phyloP scores from a whole-genome alignment of 371 early-diverging fungal genomes.

The Conidiobolus coronatus region DNA sequence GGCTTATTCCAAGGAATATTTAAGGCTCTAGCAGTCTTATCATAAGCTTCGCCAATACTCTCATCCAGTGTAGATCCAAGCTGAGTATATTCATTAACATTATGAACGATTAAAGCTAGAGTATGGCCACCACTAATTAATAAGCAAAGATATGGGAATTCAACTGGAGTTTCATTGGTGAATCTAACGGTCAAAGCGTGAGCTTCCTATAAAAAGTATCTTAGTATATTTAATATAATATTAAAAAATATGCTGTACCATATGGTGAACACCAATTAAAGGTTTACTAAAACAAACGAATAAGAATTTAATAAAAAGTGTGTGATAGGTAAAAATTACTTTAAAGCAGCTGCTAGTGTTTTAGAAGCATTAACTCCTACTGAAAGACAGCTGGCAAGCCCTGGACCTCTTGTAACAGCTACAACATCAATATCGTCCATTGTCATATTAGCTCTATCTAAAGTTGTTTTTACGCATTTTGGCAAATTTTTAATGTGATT shows the following conservation, averaged over 20 bases:
- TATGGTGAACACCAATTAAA: slow-evolving; percentile 64
- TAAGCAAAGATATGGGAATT: slow-evolving; percentile 52
- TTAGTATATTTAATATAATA: not conserved
- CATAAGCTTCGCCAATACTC: slow-evolving; percentile 62
- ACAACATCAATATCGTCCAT: slow-evolving; percentile 42
- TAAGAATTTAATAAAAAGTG: not conserved
- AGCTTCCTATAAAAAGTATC: slow-evolving; percentile 22
- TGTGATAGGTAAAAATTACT: slow-evolving; percentile 6
- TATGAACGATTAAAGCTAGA: slow-evolving; percentile 30
- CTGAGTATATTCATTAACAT: slow-evolving; percentile 31
- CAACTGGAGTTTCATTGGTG: slow-evolving; percentile 7
- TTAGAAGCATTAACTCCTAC: slow-evolving; percentile 62
- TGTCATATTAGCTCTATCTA: slow-evolving; percentile 25
- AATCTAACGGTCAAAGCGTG: slow-evolving; percentile 47
- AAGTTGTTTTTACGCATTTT: slow-evolving; percentile 28
- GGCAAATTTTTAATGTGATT: slow-evolving; percentile 46
- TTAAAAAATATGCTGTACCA: slow-evolving; percentile 22
- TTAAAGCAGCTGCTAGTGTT: slow-evolving; percentile 43
- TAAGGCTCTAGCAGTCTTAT: slow-evolving; percentile 46
- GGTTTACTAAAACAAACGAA: slow-evolving; percentile 18
- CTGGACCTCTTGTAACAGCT: slow-evolving; percentile 69
- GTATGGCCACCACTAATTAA: slow-evolving; percentile 71
- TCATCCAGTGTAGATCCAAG: slow-evolving; percentile 54
- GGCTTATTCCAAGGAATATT: slow-evolving; percentile 30
- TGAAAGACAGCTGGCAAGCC: slow-evolving; percentile 43